Percentiles rank a stretch among this genome's conserved stretches.
phyloP scores from a whole-genome alignment of 768 basidiomycete species.

The Leccinum subtestaceum region DNA sequence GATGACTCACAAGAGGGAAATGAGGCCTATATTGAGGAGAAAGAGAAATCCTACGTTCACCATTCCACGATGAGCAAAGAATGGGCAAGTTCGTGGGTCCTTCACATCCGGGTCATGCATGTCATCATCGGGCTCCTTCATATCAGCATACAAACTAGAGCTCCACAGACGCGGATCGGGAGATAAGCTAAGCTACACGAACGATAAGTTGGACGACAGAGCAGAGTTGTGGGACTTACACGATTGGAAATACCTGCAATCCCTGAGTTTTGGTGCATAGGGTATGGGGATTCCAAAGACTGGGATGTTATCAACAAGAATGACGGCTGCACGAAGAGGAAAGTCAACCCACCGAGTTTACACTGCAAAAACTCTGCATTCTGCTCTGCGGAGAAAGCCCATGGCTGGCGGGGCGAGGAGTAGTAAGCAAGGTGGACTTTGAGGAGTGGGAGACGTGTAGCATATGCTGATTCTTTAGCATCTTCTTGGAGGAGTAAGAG shows the following conservation, averaged over 20 bases:
- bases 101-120: conserved; percentile 62
- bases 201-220: background rate
- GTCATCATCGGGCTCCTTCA: conserved; percentile 66
- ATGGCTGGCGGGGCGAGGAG: background rate
- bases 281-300: conserved; percentile 38
- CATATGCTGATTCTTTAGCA: conserved; percentile 14
- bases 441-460: conserved; percentile 5
- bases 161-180: conserved; percentile 70
- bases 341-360: conserved; percentile 17
- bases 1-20: conserved; percentile 59
- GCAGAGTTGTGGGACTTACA: conserved; percentile 25
- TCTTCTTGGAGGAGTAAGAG: conserved; percentile 1
- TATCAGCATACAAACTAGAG: conserved; percentile 50
- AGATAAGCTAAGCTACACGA: conserved; percentile 55
- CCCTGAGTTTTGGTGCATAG: conserved; percentile 39
- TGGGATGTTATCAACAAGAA: conserved; percentile 5
- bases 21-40: conserved; percentile 45
- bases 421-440: conserved; percentile 12
- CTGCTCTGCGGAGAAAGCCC: conserved; percentile 22
- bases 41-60: conserved; percentile 71
- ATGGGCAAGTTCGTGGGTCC: conserved; percentile 32
- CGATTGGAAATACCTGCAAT: conserved; percentile 41
- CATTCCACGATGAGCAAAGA: conserved; percentile 60
- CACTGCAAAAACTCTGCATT: conserved; percentile 26
- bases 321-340: background rate